These are phyloP conservation scores for Eucommia ulmoides DNA, from an alignment of 257 asterid genomes.

Conservation along the genomic window DNA sequence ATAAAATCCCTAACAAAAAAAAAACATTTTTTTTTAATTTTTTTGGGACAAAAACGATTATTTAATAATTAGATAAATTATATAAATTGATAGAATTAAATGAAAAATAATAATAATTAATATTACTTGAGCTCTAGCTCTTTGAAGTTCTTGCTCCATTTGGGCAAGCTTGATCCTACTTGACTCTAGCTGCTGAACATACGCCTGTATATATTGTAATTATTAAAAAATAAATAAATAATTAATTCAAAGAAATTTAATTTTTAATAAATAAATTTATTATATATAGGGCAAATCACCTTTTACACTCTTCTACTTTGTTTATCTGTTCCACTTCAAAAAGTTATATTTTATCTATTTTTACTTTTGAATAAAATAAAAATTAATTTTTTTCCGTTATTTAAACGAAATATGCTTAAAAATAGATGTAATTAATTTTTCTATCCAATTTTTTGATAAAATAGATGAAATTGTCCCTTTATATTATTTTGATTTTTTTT, in stretches of 20 bases:
- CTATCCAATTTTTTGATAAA: too few relatives aligned
- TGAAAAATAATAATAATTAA: too few relatives aligned
- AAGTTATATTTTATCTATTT: neutral
- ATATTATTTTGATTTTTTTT: too few relatives aligned
- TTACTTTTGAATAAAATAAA: constrained; percentile 3
- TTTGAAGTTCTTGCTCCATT: constrained; percentile 62
- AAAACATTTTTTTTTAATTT: constrained; percentile 2
- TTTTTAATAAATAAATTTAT: neutral
- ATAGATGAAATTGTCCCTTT: too few relatives aligned
- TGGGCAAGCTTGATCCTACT: constrained; percentile 74
- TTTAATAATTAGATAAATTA: neutral
- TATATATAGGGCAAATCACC: neutral
- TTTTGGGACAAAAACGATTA: neutral
- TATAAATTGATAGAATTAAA: neutral
- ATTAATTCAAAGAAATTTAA: neutral
- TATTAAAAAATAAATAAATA: neutral
- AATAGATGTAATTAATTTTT: too few relatives aligned
- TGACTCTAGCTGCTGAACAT: constrained; percentile 84
- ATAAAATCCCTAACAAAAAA: constrained; percentile 38
- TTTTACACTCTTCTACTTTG: too few relatives aligned
- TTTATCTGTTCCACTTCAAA: neutral
- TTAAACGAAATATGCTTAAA: too few relatives aligned
- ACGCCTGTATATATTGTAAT: constrained; percentile 48
- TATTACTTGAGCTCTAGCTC: constrained; percentile 65
- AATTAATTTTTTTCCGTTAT: too few relatives aligned